phyloP scores from a whole-genome alignment of 2,329 filamentous ascomycete genomes.

The Colletotrichum kahawae region DNA sequence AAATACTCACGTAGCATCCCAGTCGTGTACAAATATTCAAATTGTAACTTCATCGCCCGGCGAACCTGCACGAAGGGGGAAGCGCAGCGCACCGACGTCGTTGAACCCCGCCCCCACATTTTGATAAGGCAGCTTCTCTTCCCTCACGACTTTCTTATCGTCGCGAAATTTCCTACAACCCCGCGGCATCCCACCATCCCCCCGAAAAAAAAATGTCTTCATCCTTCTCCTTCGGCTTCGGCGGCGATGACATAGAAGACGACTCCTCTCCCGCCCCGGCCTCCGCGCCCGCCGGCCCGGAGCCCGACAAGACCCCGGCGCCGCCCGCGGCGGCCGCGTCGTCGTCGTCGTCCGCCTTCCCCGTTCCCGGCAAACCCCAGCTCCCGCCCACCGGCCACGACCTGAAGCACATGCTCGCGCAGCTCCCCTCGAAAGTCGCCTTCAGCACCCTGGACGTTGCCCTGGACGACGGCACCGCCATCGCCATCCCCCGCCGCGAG shows the following conservation, averaged over 20 bases:
- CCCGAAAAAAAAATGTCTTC: conserved; percentile 23
- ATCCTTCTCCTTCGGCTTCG: conserved; percentile 67
- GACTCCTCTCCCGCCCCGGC: conserved; percentile 30
- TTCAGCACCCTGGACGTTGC: conserved; percentile 67
- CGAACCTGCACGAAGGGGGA: not conserved
- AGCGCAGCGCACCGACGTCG: not conserved
- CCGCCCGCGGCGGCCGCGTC: conserved; percentile 32
- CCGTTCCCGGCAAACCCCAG: conserved; percentile 64
- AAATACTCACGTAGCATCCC: not conserved
- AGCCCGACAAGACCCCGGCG: conserved; percentile 27
- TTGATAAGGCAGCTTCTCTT: not conserved
- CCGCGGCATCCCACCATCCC: not conserved
- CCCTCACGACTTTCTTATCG: not conserved
- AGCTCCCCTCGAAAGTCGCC: conserved; percentile 75
- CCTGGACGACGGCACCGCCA: conserved; percentile 58
- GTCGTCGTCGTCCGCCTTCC: conserved; percentile 56
- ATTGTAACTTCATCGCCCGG: not conserved
- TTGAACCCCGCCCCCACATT: conserved; percentile 17
- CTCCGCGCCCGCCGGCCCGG: conserved; percentile 19
- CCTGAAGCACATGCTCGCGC: conserved; percentile 54
- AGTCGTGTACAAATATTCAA: not conserved
- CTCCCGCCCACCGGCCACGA: conserved; percentile 59
- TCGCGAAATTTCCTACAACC: conserved; percentile 8
- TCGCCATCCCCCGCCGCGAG: conserved; percentile 73
- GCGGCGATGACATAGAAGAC: conserved; percentile 68